Percentiles rank a stretch among this genome's conserved stretches.
Evolutionary conservation across 1,284 basidiomycete genomes (phyloP).

Genomic region (Caloboletus firmus): DNA sequence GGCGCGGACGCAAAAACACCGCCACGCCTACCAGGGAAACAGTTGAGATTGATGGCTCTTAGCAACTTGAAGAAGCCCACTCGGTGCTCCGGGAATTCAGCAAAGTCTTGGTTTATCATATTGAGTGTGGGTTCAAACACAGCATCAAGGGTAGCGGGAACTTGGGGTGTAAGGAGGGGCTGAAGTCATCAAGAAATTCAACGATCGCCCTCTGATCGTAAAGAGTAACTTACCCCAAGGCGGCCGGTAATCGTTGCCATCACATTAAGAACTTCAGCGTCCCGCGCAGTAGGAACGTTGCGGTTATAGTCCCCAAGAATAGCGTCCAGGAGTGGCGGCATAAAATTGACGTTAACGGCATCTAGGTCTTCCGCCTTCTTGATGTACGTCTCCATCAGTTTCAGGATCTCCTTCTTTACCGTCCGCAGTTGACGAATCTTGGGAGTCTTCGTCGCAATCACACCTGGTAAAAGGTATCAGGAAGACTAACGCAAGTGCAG

Average conservation of each 20-base stretch:
- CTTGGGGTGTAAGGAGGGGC: constrained; percentile 88
- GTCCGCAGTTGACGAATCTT: constrained; percentile 94
- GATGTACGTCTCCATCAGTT: constrained; percentile 97
- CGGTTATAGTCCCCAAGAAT: constrained; percentile 96
- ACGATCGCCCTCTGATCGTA: neutral
- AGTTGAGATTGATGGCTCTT: constrained; percentile 89
- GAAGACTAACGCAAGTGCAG: neutral
- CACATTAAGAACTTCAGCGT: constrained; percentile 97
- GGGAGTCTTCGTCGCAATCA: constrained; percentile 95
- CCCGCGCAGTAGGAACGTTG: constrained; percentile 91
- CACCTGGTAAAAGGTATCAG: constrained; percentile 47
- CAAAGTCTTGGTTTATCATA: constrained; percentile 99
- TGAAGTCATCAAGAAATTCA: constrained; percentile 34
- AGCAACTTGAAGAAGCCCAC: constrained; percentile 97
- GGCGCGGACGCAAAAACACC: neutral
- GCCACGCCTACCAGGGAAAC: constrained; percentile 81
- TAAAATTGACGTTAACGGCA: constrained; percentile 87
- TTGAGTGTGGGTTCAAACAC: constrained; percentile 97
- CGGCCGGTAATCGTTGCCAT: constrained; percentile 95
- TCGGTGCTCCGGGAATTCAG: constrained; percentile 97
- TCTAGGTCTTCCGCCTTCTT: constrained; percentile 96
- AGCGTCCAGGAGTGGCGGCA: constrained; percentile 94
- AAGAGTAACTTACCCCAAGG: constrained; percentile 66
- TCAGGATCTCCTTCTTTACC: constrained; percentile 98
- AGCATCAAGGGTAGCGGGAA: constrained; percentile 94